These are phyloP conservation scores for Dipteronia dyeriana DNA, from an alignment of 345 rosid genomes.

Conservation along the genomic window DNA sequence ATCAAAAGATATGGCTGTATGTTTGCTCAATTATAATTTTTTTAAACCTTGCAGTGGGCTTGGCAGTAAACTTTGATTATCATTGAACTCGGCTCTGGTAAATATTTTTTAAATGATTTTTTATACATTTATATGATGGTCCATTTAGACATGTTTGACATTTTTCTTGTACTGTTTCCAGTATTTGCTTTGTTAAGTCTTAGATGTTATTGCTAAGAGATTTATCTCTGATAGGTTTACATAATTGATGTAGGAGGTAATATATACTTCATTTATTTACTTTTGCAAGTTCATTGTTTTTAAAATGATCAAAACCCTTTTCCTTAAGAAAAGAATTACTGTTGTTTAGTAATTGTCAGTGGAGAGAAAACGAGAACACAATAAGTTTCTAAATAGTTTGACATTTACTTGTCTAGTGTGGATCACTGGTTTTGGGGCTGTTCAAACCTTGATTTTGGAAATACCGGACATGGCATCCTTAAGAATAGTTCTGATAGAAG, in stretches of 20 bases:
- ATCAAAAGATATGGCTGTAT: slow-evolving; percentile 30
- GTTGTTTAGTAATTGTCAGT: neutral
- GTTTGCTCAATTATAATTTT: slow-evolving; percentile 8
- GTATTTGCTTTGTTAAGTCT: neutral
- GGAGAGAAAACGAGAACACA: neutral
- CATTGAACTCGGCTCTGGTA: neutral
- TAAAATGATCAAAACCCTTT: neutral
- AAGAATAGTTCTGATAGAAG: neutral
- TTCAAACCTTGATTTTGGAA: too few relatives aligned
- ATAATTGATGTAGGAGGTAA: too few relatives aligned
- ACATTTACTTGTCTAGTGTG: too few relatives aligned
- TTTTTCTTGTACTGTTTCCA: neutral
- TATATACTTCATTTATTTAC: neutral
- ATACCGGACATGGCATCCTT: too few relatives aligned
- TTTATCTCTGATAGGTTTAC: neutral
- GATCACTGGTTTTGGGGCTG: too few relatives aligned
- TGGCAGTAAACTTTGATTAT: neutral
- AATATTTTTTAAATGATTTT: neutral
- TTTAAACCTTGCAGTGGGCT: slow-evolving; percentile 7
- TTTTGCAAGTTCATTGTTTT: neutral
- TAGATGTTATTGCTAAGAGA: neutral
- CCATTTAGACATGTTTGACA: neutral
- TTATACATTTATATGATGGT: neutral
- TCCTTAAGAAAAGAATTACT: neutral
- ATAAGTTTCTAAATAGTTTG: neutral